These are phyloP conservation scores for Fusarium sp. DNA, from an alignment of 2,329 filamentous ascomycete species.

Conservation along the genomic window DNA sequence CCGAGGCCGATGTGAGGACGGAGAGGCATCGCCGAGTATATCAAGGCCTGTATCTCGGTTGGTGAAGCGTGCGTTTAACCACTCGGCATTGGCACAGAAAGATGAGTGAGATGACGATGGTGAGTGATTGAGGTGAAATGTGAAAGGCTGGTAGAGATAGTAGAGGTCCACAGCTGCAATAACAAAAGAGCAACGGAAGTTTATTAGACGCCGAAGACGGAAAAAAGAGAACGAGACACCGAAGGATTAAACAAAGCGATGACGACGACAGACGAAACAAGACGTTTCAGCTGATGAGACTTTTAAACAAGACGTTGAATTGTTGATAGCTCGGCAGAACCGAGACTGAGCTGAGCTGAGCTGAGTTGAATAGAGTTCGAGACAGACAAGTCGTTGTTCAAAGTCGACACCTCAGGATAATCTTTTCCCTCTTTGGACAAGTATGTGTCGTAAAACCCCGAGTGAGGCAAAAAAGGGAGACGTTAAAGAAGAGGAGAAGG, in stretches of 20 bases:
- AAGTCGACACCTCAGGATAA: conserved; percentile 36
- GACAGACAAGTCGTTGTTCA: conserved; percentile 19
- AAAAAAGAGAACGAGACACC: neutral
- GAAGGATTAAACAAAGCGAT: neutral
- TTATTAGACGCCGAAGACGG: neutral
- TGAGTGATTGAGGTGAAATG: neutral
- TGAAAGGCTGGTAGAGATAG: neutral
- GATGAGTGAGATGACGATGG: neutral
- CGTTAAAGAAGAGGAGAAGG: neutral
- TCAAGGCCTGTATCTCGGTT: neutral
- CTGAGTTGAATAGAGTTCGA: neutral
- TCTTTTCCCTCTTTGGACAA: conserved; percentile 19
- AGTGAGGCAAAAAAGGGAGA: neutral
- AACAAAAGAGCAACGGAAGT: neutral
- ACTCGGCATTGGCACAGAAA: conserved; percentile 35
- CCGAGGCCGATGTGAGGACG: conserved; percentile 46
- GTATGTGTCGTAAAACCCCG: conserved; percentile 2
- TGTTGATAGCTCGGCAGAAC: conserved; percentile 3
- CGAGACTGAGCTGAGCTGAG: neutral
- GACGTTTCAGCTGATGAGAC: neutral
- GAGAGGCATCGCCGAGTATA: conserved; percentile 46
- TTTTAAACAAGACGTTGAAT: neutral
- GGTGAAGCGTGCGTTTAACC: conserved; percentile 12
- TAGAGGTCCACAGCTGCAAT: conserved; percentile 4
- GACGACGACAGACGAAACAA: conserved; percentile 8